A percentile compares a stretch with the other conserved stretches of the same genome.
These are phyloP conservation scores for Didymella keratinophila DNA, from an alignment of 2,329 filamentous ascomycete species.

Conservation along the genomic window DNA sequence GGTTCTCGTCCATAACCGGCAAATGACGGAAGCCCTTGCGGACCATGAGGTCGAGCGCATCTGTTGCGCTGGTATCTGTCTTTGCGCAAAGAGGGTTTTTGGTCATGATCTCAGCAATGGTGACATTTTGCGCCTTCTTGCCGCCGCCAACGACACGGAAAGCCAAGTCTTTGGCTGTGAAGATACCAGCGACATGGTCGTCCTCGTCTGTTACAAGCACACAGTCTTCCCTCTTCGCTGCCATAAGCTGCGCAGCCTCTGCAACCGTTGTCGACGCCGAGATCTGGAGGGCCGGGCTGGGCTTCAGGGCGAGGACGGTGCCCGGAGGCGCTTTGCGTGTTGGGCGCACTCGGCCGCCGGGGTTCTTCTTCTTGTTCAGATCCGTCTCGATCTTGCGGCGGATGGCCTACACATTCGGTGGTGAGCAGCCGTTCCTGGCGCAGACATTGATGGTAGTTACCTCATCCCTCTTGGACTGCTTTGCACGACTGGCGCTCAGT, in stretches of 20 bases:
- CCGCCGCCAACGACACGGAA: constrained; percentile 95
- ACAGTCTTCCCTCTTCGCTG: constrained; percentile 97
- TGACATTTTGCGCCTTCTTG: constrained; percentile 86
- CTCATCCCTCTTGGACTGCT: constrained; percentile 98
- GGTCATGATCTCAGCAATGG: constrained; percentile 99
- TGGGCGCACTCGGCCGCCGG: constrained; percentile 78
- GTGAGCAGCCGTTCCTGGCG: constrained; percentile 9
- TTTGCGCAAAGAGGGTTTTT: constrained; percentile 98
- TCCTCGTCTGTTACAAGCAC: constrained; percentile 98
- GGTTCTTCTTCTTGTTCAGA: constrained; percentile 95
- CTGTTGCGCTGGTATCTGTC: constrained; percentile 97
- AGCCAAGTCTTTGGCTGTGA: constrained; percentile 97
- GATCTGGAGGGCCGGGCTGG: constrained; percentile 95
- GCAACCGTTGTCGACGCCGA: constrained; percentile 93
- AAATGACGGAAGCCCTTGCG: constrained; percentile 96
- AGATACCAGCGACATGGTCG: constrained; percentile 97
- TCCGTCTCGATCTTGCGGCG: constrained; percentile 96
- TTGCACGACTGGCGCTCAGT: constrained; percentile 91
- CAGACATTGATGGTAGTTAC: constrained; percentile 61
- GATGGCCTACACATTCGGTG: constrained; percentile 73
- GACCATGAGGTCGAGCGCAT: constrained; percentile 97
- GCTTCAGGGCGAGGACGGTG: constrained; percentile 93
- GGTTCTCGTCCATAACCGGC: constrained; percentile 99
- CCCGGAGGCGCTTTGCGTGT: constrained; percentile 94
- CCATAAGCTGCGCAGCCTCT: constrained; percentile 98